phyloP scores from a whole-genome alignment of 2,329 filamentous ascomycete genomes.

The Penicillium sp. region DNA sequence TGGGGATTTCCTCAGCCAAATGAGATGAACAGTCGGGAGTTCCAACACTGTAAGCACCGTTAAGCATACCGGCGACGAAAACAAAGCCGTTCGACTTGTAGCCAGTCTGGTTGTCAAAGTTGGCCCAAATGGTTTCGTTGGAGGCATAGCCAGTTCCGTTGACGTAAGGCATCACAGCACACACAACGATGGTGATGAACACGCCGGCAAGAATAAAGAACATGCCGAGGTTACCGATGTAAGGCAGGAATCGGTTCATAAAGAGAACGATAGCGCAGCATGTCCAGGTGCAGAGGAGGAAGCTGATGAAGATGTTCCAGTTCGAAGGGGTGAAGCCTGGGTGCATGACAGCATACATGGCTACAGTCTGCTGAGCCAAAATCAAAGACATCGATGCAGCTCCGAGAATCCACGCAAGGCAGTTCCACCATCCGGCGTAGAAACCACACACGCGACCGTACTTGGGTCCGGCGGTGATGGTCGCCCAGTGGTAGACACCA shows the following conservation, averaged over 20 bases:
- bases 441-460: conserved; percentile 56
- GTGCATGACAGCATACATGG: conserved; percentile 64
- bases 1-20: conserved; percentile 65
- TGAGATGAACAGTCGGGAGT: conserved; percentile 67
- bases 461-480: conserved; percentile 56
- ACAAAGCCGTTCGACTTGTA: conserved; percentile 59
- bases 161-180: conserved; percentile 55
- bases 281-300: conserved; percentile 58
- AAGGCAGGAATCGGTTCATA: conserved; percentile 54
- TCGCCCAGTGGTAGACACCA: conserved; percentile 64
- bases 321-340: conserved; percentile 52
- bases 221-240: conserved; percentile 59
- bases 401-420: conserved; percentile 61
- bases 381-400: conserved; percentile 62
- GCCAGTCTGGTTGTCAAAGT: conserved; percentile 54
- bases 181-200: conserved; percentile 56
- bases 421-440: conserved; percentile 50
- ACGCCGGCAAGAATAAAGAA: conserved; percentile 58
- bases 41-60: conserved; percentile 69
- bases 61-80: conserved; percentile 67
- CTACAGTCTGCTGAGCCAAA: conserved; percentile 60
- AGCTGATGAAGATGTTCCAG: conserved; percentile 64
- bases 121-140: conserved; percentile 57
- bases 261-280: conserved; percentile 57
- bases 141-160: conserved; percentile 48